phyloP scores from a whole-genome alignment of 768 basidiomycete species.

The Gloeopeniophorella convolvens region DNA sequence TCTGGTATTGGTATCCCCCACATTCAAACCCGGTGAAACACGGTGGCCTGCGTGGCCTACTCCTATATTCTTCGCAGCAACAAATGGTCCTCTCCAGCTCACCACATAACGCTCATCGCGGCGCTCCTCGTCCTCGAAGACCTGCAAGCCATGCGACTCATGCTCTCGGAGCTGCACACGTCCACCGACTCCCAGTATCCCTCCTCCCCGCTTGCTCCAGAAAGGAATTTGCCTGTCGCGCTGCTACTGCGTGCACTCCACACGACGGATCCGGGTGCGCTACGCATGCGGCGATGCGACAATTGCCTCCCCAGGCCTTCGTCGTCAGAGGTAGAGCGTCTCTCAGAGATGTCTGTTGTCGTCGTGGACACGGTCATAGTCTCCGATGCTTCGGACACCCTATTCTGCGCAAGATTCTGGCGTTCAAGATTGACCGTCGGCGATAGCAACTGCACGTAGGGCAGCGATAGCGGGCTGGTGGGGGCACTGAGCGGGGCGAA shows the following conservation, averaged over 20 bases:
- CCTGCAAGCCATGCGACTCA: neutral
- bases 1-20: too few species aligned
- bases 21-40: too few species aligned
- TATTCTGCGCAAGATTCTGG: constrained; percentile 16
- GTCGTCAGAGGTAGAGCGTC: constrained; percentile 3
- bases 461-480: constrained; percentile 4
- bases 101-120: constrained; percentile 18
- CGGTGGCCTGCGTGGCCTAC: too few species aligned
- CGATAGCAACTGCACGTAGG: constrained; percentile 17
- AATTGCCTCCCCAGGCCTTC: constrained; percentile 5
- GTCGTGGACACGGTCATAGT: constrained; percentile 17
- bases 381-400: constrained; percentile 13
- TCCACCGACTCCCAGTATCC: constrained; percentile 21
- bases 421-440: constrained; percentile 18
- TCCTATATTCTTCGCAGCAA: neutral
- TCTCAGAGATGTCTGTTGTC: constrained; percentile 7
- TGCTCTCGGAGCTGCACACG: constrained; percentile 13
- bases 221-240: constrained; percentile 9
- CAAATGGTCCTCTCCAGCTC: neutral
- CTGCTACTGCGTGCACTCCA: constrained; percentile 17
- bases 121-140: constrained; percentile 15
- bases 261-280: constrained; percentile 17
- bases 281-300: constrained; percentile 19
- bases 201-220: constrained; percentile 11
- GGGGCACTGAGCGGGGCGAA: constrained; percentile 17